Percentiles rank a stretch among this genome's conserved stretches.
phyloP scores from a whole-genome alignment of 257 asterid genomes.

The Nemophila menziesii region DNA sequence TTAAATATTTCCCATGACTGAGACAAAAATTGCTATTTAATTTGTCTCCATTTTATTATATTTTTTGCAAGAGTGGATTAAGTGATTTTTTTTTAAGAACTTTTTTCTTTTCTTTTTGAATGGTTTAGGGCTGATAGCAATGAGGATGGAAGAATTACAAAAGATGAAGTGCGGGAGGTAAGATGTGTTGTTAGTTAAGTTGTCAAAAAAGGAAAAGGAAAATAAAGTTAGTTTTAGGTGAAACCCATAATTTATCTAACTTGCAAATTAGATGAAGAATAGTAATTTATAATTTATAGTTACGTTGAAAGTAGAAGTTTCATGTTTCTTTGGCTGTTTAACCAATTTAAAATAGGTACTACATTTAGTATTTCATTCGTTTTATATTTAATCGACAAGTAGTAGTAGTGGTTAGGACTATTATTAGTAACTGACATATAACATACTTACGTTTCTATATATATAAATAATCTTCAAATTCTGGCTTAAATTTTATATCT shows the following conservation, averaged over 20 bases:
- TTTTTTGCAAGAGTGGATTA: too few species aligned
- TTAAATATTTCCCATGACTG: too few species aligned
- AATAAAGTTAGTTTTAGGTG: constrained; percentile 15
- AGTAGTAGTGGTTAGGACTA: background rate
- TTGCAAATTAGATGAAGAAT: constrained; percentile 3
- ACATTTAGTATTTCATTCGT: background rate
- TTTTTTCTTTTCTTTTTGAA: background rate
- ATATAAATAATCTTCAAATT: too few species aligned
- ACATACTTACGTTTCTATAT: background rate
- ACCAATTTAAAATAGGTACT: constrained; percentile 6
- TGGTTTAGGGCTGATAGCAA: constrained; percentile 71
- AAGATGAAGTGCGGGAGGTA: constrained; percentile 89
- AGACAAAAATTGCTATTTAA: background rate
- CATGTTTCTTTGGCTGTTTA: constrained; percentile 7
- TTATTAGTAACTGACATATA: background rate
- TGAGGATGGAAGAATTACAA: constrained; percentile 80
- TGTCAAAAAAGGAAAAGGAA: constrained; percentile 4
- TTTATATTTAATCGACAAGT: constrained; percentile 2
- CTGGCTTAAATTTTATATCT: too few species aligned
- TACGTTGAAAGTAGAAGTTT: background rate
- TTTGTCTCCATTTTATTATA: background rate
- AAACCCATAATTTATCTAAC: constrained; percentile 24
- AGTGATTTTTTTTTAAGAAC: background rate
- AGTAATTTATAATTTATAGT: too few species aligned
- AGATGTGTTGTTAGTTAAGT: constrained; percentile 9